Conservation (phyloP, 305 asterid species). For the Fraxinus nigra region DNA sequence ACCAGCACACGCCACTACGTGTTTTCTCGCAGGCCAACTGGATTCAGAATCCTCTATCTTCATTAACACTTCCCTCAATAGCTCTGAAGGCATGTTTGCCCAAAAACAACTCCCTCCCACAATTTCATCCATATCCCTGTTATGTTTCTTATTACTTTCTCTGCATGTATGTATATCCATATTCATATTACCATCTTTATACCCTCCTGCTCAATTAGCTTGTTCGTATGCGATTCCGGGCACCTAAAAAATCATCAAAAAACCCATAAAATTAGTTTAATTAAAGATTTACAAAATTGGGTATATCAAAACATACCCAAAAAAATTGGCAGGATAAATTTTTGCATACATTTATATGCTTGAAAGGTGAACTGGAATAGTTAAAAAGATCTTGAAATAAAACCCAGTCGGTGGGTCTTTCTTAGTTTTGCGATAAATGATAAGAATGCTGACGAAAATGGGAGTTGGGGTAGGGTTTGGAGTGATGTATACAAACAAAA, state of each 20-base stretch:
- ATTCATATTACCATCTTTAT: background rate
- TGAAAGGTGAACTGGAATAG: background rate
- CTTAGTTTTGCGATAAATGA: background rate
- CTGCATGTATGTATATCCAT: background rate
- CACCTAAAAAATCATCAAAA: background rate
- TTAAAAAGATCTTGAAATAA: background rate
- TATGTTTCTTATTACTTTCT: background rate
- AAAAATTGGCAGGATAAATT: background rate
- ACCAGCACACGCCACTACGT: conserved; percentile 81
- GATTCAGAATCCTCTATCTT: conserved; percentile 67
- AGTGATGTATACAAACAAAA: background rate
- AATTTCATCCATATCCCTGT: conserved; percentile 22
- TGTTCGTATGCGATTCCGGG: background rate
- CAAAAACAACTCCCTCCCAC: conserved; percentile 42
- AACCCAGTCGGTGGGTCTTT: background rate
- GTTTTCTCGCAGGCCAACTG: conserved; percentile 73
- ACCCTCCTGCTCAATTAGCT: background rate
- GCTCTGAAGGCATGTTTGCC: conserved; percentile 72
- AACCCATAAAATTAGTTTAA: background rate
- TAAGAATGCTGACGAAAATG: background rate
- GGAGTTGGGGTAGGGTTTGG: background rate
- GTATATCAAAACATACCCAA: background rate
- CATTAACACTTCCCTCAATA: conserved; percentile 65
- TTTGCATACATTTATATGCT: background rate
- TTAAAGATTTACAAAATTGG: background rate